Conservation (phyloP, 352 stramenopile genomes). For the Peronospora farinosa region DNA sequence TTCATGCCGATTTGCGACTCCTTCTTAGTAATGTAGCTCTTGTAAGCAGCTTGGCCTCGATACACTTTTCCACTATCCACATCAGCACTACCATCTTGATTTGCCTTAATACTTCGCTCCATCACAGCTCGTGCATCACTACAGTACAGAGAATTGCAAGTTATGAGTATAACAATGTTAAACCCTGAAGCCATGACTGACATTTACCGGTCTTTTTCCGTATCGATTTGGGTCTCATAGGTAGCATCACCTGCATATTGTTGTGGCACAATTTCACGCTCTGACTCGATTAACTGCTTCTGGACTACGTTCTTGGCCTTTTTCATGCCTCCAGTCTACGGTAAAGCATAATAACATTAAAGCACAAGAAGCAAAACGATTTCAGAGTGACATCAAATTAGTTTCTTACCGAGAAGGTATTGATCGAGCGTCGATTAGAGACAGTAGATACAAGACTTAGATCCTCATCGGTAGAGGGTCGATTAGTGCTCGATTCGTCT, state of each 20-base stretch:
- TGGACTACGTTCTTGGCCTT: constrained; percentile 58
- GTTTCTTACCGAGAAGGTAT: constrained; percentile 14
- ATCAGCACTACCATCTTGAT: constrained; percentile 62
- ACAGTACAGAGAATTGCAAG: constrained; percentile 1
- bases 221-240: constrained; percentile 82
- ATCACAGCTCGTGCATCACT: constrained; percentile 74
- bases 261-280: constrained; percentile 69
- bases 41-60: constrained; percentile 75
- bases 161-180: neutral
- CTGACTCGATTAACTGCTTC: constrained; percentile 51
- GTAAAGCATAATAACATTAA: neutral
- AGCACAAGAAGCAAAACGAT: neutral
- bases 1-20: constrained; percentile 84
- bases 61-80: constrained; percentile 74
- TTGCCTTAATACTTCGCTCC: constrained; percentile 71
- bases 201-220: constrained; percentile 55
- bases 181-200: neutral
- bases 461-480: constrained; percentile 1
- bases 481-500: constrained; percentile 8
- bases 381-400: neutral
- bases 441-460: constrained; percentile 2
- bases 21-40: constrained; percentile 86
- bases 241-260: constrained; percentile 77
- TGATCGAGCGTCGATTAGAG: constrained; percentile 8
- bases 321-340: constrained; percentile 49